Base-by-base conservation (phyloP, 148 eudicot species). In the Chenopodium formosanum region DNA sequence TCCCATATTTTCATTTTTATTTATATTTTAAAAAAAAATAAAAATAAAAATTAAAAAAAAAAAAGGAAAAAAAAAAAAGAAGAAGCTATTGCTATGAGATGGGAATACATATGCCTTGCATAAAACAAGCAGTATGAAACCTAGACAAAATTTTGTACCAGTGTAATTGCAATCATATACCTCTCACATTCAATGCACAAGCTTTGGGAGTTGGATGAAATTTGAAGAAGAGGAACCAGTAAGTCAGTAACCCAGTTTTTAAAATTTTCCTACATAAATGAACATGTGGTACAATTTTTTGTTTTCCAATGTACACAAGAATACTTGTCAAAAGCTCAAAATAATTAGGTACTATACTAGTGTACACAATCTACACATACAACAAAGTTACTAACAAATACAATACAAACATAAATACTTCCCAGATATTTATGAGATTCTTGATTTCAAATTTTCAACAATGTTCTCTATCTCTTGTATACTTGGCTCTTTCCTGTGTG, bases 341-440 rank as follows among this genome's bases (percentile, higher is more conserved):
- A 66, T 40, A 81, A 64, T 70, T 47, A 48, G 44, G 9, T 40
- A 29, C 80, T 52, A 71, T 72, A 73, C 56, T 85, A 83, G 75
- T 84, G 70, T 81, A 81, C 82, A 81, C 72, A 78, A 73, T 81
- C 83, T 81, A 81, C 82, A 81, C 76, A 78, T 77, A 84, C 83
- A 81, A 73, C 79, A 76, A 80, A 75, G 78, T 73, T 27, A 60
- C 40, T 52, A 71, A 29, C 60, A 25, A 65, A 67, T 81, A 78
- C 84, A 81, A 78, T 63, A 44, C 72, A 67, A 77, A 22, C 60
- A 48, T 70, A 63, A 76, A 31, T 8, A 44, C 78, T 71, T 32
- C 34, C 23, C 73, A 50, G 65, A 47, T 63, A 34, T 27, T 80
- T 44, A 19, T 0, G 46, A 64, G 53, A 23, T 60, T 37, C 80